Evolutionary conservation across 176 grass and related monocot genomes (phyloP), one percentile per base, ranked within the genome.

Genomic region (Carex cristatella): DNA sequence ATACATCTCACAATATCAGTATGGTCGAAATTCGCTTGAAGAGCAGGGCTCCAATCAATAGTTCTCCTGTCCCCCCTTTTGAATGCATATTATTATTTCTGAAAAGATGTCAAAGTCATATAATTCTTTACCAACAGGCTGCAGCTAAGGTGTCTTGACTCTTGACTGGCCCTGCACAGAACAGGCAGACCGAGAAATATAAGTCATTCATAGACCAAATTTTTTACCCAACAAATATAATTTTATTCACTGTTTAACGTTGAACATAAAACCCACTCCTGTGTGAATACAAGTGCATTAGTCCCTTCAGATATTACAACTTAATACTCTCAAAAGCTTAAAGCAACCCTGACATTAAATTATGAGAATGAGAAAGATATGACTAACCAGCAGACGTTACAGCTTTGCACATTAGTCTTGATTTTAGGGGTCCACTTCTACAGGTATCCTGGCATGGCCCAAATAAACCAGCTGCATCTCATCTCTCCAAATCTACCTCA

Each of bases 401-500:
- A 78, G 51, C 51, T 14, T 78, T 32, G 27, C 27, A 16, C 27
- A 57, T 55, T 30, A 57, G 53, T 56, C 27, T 56, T 35, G 49
- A 56, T 35, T 55, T 88, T 84, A 98, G 37, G 62, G 88, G 59
- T 95, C 95, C 77, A 98, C 73, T 81, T 92, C 91, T 7, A 92
- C 88, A 46, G 93, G 90, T 83, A 98, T 76, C 23, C 82, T 83
- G 11, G 83, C 83, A 9, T 92, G 92, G 14, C 94, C 84, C 64
- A 90, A 87, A 84, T 90, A 98, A 61, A 98, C 96, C 10, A 95
- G 87, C 32, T 68, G 90, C 93, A 98, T 95, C 87, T 98, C 96
- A 55, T 94, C 89, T 92, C 91, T 98, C 96, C 96, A 98, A 83
- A 98, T 95, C 96, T 98, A 88, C 85, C 86, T 61, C 30, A 46